These are phyloP conservation scores for Ajuga reptans DNA, from an alignment of 305 asterid genomes.

Conservation along the genomic window DNA sequence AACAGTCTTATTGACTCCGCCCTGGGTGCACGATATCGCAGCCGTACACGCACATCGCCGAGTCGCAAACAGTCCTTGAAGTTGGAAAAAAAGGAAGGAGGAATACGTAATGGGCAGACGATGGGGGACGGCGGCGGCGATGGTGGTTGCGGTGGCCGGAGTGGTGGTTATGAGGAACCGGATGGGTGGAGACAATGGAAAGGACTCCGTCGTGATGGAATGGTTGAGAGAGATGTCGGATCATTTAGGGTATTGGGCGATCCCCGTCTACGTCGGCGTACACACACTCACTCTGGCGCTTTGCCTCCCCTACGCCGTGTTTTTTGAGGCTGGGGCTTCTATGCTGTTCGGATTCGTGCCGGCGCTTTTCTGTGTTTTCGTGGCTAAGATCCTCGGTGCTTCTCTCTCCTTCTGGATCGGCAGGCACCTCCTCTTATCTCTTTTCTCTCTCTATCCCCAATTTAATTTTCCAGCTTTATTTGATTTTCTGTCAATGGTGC, in stretches of 20 bases:
- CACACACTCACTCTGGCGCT: slow-evolving; percentile 72
- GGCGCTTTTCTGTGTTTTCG: slow-evolving; percentile 71
- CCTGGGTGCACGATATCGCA: slow-evolving; percentile 3
- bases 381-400: slow-evolving; percentile 84
- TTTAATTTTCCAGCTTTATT: not conserved
- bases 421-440: slow-evolving; percentile 31
- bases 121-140: slow-evolving; percentile 36
- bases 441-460: not conserved
- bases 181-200: slow-evolving; percentile 37
- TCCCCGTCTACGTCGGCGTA: slow-evolving; percentile 65
- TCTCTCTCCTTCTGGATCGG: slow-evolving; percentile 94
- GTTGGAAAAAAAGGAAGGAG: not conserved
- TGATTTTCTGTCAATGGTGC: not conserved
- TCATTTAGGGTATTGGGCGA: slow-evolving; percentile 79
- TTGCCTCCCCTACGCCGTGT: slow-evolving; percentile 81
- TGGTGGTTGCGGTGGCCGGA: slow-evolving; percentile 26
- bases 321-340: slow-evolving; percentile 92
- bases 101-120: slow-evolving; percentile 16
- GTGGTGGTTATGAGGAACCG: slow-evolving; percentile 26
- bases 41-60: too few species aligned
- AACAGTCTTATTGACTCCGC: not conserved
- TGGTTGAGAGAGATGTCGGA: slow-evolving; percentile 50
- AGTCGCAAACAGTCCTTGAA: not conserved
- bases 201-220: slow-evolving; percentile 28
- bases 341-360: slow-evolving; percentile 78